A percentile compares a stretch with the other conserved stretches of the same genome.
These are phyloP conservation scores for Acer yangbiense DNA, from an alignment of 345 rosid genomes.

Conservation along the genomic window DNA sequence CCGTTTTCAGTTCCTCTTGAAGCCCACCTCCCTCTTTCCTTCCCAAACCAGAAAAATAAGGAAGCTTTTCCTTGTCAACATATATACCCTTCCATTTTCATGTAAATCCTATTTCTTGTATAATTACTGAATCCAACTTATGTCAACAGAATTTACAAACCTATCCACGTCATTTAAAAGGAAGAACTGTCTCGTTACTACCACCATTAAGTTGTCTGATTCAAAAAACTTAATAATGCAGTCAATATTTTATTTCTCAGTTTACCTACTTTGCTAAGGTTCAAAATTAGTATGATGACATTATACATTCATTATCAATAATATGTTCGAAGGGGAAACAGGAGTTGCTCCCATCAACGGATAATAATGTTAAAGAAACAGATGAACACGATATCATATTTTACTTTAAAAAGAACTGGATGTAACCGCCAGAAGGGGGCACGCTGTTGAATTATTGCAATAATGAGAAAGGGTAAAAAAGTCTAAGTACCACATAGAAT, in stretches of 20 bases:
- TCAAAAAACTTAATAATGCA: background rate
- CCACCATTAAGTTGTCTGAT: background rate
- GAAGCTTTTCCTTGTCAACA: background rate
- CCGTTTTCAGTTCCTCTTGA: background rate
- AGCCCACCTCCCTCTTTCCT: background rate
- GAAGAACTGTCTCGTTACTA: background rate
- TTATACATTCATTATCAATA: background rate
- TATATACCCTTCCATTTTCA: background rate
- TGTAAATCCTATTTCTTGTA: background rate
- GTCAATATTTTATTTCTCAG: background rate
- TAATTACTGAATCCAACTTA: background rate
- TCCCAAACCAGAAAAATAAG: background rate
- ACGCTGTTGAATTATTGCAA: background rate
- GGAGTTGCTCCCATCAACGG: background rate
- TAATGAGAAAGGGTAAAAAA: conserved; percentile 17
- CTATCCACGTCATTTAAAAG: background rate
- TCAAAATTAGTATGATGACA: background rate
- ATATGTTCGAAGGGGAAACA: background rate
- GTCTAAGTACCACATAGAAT: conserved; percentile 86
- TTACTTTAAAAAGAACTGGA: background rate
- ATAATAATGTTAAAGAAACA: background rate
- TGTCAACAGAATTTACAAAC: background rate
- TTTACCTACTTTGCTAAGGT: background rate
- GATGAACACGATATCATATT: conserved; percentile 12
- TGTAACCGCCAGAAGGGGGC: background rate